phyloP scores from a whole-genome alignment of 2,329 filamentous ascomycete species.

The Claviceps spartinae region DNA sequence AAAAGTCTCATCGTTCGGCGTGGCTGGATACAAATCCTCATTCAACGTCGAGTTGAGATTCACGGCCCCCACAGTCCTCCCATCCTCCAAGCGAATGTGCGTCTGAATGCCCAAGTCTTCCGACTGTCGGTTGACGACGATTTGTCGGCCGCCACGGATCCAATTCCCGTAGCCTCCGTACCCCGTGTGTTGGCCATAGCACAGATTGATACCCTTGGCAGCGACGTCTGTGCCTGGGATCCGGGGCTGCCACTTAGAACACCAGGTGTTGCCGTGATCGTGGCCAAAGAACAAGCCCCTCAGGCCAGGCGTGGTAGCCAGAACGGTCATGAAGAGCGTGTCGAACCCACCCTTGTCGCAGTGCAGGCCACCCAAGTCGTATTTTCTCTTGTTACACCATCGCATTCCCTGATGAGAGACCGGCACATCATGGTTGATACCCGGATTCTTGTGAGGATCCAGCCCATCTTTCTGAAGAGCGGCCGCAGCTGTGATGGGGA shows the following conservation, averaged over 20 bases:
- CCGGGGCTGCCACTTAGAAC: conserved; percentile 31
- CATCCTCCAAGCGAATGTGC: conserved; percentile 45
- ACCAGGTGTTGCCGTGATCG: conserved; percentile 51
- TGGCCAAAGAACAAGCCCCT: conserved; percentile 50
- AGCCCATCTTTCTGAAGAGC: conserved; percentile 21
- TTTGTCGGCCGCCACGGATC: conserved; percentile 45
- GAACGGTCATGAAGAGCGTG: conserved; percentile 46
- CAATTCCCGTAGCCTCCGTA: conserved; percentile 57
- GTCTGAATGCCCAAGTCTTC: conserved; percentile 33
- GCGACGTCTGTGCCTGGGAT: conserved; percentile 18
- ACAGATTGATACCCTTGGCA: conserved; percentile 32
- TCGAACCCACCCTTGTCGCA: conserved; percentile 38
- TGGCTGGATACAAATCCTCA: conserved; percentile 33
- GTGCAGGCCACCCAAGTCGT: conserved; percentile 12
- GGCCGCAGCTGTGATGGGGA: conserved; percentile 28
- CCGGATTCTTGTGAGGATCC: conserved; percentile 24
- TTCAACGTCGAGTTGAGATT: conserved; percentile 43
- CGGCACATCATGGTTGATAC: conserved; percentile 30
- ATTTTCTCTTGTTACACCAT: conserved; percentile 19
- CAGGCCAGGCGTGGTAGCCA: conserved; percentile 39
- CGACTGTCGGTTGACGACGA: conserved; percentile 33
- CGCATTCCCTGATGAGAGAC: conserved; percentile 28
- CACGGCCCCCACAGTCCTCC: conserved; percentile 32
- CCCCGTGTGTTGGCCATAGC: conserved; percentile 52
- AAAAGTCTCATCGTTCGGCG: conserved; percentile 17